Evolutionary conservation across 805 yeast genomes (phyloP).

Genomic region (Sungouiozyma intestinalis): DNA sequence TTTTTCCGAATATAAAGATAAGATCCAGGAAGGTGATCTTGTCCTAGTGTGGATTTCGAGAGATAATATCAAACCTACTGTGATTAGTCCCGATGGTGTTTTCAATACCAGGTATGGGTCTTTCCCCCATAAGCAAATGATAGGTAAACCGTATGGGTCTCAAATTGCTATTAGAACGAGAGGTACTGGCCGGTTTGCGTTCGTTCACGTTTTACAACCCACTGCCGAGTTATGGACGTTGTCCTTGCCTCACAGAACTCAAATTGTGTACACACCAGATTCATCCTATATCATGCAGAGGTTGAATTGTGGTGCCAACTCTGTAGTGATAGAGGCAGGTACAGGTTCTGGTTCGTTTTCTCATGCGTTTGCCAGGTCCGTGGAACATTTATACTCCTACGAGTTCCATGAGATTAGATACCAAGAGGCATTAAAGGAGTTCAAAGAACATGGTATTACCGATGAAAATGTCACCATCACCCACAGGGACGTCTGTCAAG

Average conservation of each 20-base stretch:
- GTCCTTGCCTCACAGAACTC: constrained; percentile 95
- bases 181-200: constrained; percentile 52
- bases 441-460: constrained; percentile 56
- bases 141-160: constrained; percentile 72
- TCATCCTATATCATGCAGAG: constrained; percentile 84
- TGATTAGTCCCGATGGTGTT: constrained; percentile 44
- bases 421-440: constrained; percentile 67
- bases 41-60: constrained; percentile 82
- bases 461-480: constrained; percentile 51
- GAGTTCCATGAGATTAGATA: constrained; percentile 87
- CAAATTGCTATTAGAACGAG: constrained; percentile 64
- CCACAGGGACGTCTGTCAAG: constrained; percentile 85
- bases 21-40: constrained; percentile 76
- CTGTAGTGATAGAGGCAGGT: constrained; percentile 89
- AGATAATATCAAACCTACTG: constrained; percentile 65
- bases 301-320: constrained; percentile 60
- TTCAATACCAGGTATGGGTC: constrained; percentile 85
- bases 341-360: constrained; percentile 96
- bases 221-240: constrained; percentile 94
- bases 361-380: constrained; percentile 81
- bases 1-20: constrained; percentile 49
- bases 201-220: constrained; percentile 80
- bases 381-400: constrained; percentile 70
- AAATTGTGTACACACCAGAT: constrained; percentile 94
- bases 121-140: constrained; percentile 75